Evolutionary conservation across 1,284 basidiomycete genomes (phyloP).

Genomic region (Coniophora puteana): DNA sequence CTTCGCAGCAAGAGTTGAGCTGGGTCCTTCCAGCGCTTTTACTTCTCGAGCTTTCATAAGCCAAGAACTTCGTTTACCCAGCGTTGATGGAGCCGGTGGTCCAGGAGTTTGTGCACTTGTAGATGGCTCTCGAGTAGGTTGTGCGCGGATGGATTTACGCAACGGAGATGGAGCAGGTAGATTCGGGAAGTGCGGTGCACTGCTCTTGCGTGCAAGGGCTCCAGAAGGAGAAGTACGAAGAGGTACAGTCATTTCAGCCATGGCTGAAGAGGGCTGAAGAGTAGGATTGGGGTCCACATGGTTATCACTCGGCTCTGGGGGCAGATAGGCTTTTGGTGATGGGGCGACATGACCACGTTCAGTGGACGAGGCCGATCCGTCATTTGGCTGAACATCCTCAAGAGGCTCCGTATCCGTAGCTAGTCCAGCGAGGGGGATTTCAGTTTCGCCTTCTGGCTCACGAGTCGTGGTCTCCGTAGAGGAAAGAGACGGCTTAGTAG

Average conservation of each 20-base stretch:
- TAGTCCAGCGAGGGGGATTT: too few species aligned
- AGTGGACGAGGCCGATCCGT: slow-evolving; percentile 17
- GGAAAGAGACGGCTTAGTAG: too few species aligned
- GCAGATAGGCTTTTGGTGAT: slow-evolving; percentile 13
- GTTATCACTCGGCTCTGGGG: slow-evolving; percentile 15
- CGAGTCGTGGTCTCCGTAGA: too few species aligned
- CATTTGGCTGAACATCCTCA: slow-evolving; percentile 2
- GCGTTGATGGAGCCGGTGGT: slow-evolving; percentile 37
- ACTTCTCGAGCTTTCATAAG: slow-evolving; percentile 70
- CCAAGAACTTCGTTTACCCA: slow-evolving; percentile 73
- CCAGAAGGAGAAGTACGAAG: slow-evolving; percentile 26
- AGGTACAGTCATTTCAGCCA: slow-evolving; percentile 21
- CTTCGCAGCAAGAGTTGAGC: slow-evolving; percentile 9
- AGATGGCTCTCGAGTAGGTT: slow-evolving; percentile 44
- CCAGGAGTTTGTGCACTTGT: slow-evolving; percentile 32
- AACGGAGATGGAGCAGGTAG: slow-evolving; percentile 65
- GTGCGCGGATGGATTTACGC: slow-evolving; percentile 57
- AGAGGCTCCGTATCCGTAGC: slow-evolving; percentile 3
- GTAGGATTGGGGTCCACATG: slow-evolving; percentile 29
- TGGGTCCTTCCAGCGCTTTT: slow-evolving; percentile 56
- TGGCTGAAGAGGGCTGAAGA: slow-evolving; percentile 9
- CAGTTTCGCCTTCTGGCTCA: too few species aligned
- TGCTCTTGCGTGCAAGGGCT: slow-evolving; percentile 29
- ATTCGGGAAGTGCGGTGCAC: slow-evolving; percentile 43
- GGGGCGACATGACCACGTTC: slow-evolving; percentile 35